These are phyloP conservation scores for Russula vinacea DNA, from an alignment of 768 basidiomycete genomes.

Conservation along the genomic window DNA sequence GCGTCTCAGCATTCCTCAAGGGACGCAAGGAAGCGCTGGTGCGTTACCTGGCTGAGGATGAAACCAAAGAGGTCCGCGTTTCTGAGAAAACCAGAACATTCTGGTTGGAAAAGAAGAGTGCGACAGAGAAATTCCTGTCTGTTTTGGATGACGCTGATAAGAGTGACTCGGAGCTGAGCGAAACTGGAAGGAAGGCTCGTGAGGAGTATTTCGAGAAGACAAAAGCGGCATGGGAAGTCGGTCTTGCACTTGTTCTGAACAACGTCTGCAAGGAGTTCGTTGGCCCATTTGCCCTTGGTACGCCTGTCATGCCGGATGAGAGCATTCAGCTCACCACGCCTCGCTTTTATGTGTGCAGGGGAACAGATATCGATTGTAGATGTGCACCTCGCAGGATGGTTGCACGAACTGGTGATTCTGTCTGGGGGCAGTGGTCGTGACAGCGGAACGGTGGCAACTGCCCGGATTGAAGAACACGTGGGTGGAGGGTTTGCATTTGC, in stretches of 20 bases:
- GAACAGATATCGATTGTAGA: slow-evolving; percentile 83
- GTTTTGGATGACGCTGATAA: slow-evolving; percentile 48
- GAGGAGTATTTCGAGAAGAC: slow-evolving; percentile 51
- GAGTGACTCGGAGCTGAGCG: slow-evolving; percentile 40
- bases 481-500: slow-evolving; percentile 46
- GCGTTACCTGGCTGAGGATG: slow-evolving; percentile 51
- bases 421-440: slow-evolving; percentile 52
- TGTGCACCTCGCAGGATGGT: slow-evolving; percentile 75
- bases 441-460: slow-evolving; percentile 49
- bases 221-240: slow-evolving; percentile 52
- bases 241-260: slow-evolving; percentile 46
- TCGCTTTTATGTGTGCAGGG: slow-evolving; percentile 54
- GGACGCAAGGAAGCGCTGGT: slow-evolving; percentile 51
- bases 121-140: slow-evolving; percentile 44
- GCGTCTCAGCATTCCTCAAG: slow-evolving; percentile 43
- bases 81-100: slow-evolving; percentile 61
- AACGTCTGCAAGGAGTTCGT: slow-evolving; percentile 55
- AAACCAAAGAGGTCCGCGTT: slow-evolving; percentile 46
- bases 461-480: slow-evolving; percentile 52
- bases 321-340: not conserved
- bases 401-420: slow-evolving; percentile 56
- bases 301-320: slow-evolving; percentile 30
- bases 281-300: slow-evolving; percentile 65
- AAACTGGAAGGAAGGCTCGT: slow-evolving; percentile 41
- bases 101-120: slow-evolving; percentile 56